Conservation (phyloP, 2,329 filamentous ascomycete genomes). For the Ustulina deusta region DNA sequence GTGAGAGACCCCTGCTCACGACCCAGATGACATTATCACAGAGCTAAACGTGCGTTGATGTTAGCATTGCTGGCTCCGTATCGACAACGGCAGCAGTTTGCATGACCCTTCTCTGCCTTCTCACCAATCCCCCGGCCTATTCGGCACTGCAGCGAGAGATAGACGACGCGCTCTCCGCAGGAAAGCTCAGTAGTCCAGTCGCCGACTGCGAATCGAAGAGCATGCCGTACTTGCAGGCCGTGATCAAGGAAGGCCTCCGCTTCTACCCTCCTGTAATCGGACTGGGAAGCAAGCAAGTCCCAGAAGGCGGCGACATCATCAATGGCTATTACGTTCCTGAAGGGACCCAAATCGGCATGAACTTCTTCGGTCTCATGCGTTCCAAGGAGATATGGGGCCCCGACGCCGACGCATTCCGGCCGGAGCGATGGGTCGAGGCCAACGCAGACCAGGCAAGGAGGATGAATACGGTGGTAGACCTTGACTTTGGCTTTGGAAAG, state of each 20-base stretch:
- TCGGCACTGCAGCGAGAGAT: constrained; percentile 41
- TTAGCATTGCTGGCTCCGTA: constrained; percentile 45
- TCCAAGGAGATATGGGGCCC: constrained; percentile 52
- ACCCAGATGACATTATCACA: not conserved
- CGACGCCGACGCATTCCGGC: constrained; percentile 54
- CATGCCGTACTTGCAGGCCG: constrained; percentile 54
- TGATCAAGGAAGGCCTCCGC: constrained; percentile 56
- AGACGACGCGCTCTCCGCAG: constrained; percentile 32
- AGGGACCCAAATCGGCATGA: constrained; percentile 55
- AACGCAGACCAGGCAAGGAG: constrained; percentile 46
- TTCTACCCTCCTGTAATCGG: constrained; percentile 53
- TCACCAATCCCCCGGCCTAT: constrained; percentile 43
- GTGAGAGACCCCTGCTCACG: constrained; percentile 40
- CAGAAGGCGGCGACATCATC: constrained; percentile 48
- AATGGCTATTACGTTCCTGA: constrained; percentile 53
- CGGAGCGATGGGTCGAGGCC: constrained; percentile 58
- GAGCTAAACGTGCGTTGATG: not conserved
- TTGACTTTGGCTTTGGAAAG: constrained; percentile 56
- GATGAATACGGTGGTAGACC: constrained; percentile 53
- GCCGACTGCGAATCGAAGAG: constrained; percentile 46
- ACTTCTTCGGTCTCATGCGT: constrained; percentile 54
- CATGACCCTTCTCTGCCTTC: constrained; percentile 46
- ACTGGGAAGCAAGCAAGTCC: constrained; percentile 49
- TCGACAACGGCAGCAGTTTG: constrained; percentile 45
- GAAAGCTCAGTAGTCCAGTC: constrained; percentile 47